These are phyloP conservation scores for Torrubiella hemipterigena DNA, from an alignment of 2,329 filamentous ascomycete genomes.

Conservation along the genomic window DNA sequence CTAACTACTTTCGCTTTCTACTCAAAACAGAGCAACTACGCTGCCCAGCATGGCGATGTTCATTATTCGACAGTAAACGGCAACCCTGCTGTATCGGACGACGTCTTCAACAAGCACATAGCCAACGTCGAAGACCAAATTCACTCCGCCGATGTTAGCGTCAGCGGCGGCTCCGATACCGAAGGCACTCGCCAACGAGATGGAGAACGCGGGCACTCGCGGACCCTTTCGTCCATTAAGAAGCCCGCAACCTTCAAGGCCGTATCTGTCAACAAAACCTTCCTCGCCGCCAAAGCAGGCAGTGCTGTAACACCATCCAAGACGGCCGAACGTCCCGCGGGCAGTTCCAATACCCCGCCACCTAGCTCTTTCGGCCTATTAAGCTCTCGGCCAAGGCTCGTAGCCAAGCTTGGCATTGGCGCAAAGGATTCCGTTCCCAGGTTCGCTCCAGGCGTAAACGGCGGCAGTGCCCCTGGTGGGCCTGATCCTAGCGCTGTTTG, in stretches of 20 bases:
- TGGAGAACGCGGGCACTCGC: conserved; percentile 46
- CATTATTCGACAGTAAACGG: conserved; percentile 36
- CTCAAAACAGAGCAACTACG: no score
- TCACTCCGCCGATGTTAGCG: conserved; percentile 54
- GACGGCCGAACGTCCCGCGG: conserved; percentile 34
- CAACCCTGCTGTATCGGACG: conserved; percentile 30
- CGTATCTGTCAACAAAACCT: conserved; percentile 75
- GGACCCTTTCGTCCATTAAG: conserved; percentile 50
- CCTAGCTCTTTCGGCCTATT: conserved; percentile 33
- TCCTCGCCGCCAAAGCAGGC: conserved; percentile 59
- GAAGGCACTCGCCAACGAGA: conserved; percentile 54
- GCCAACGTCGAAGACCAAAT: conserved; percentile 45
- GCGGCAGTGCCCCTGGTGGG: conserved; percentile 44
- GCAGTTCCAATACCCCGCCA: conserved; percentile 33
- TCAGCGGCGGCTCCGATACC: conserved; percentile 65
- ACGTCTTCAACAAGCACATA: conserved; percentile 45
- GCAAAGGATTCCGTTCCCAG: conserved; percentile 39
- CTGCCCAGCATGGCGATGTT: conserved; percentile 35
- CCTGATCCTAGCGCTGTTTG: conserved; percentile 68
- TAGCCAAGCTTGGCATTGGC: conserved; percentile 60
- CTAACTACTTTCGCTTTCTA: no score
- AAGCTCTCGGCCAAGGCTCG: conserved; percentile 55
- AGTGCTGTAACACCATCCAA: conserved; percentile 33
- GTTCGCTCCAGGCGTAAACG: conserved; percentile 33
- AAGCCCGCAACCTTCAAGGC: conserved; percentile 73